These are phyloP conservation scores for Chaetoceros tenuissimus DNA, from an alignment of 108 stramenopile species.

Conservation along the genomic window DNA sequence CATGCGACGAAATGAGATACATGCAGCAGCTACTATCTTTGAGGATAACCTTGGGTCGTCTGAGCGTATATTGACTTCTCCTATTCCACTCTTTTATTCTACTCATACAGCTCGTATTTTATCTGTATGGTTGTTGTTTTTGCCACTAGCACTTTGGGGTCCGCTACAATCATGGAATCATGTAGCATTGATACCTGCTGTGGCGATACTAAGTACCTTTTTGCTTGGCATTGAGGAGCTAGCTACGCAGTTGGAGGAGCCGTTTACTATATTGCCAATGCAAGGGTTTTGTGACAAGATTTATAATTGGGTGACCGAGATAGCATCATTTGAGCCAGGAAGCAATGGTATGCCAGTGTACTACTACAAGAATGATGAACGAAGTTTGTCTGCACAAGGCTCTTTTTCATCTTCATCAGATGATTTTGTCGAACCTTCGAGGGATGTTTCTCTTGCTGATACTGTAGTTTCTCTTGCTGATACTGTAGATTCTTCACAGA, in stretches of 20 bases:
- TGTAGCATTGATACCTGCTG: constrained; percentile 32
- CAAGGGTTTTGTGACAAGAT: no score
- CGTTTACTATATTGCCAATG: no score
- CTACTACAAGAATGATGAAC: no score
- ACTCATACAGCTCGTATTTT: constrained; percentile 59
- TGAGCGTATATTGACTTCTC: constrained; percentile 62
- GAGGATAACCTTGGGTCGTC: no score
- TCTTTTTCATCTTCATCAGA: no score
- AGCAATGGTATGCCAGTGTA: constrained; percentile 26
- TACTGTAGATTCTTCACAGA: no score
- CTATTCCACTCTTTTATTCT: no score
- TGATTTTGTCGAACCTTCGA: no score
- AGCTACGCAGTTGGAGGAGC: constrained; percentile 52
- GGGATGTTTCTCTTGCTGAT: no score
- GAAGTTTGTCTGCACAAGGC: no score
- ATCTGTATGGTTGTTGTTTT: constrained; percentile 34
- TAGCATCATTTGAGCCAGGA: constrained; percentile 31
- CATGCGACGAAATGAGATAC: constrained; percentile 47
- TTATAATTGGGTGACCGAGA: constrained; percentile 50
- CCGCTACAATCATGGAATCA: constrained; percentile 21
- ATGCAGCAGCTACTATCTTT: no score
- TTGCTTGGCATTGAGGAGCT: constrained; percentile 68
- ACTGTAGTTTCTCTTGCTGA: no score
- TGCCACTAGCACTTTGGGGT: constrained; percentile 38
- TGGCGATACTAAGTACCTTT: constrained; percentile 27